Evolutionary conservation across 768 basidiomycete species (phyloP).

Genomic region (Thelephora ganbajun): DNA sequence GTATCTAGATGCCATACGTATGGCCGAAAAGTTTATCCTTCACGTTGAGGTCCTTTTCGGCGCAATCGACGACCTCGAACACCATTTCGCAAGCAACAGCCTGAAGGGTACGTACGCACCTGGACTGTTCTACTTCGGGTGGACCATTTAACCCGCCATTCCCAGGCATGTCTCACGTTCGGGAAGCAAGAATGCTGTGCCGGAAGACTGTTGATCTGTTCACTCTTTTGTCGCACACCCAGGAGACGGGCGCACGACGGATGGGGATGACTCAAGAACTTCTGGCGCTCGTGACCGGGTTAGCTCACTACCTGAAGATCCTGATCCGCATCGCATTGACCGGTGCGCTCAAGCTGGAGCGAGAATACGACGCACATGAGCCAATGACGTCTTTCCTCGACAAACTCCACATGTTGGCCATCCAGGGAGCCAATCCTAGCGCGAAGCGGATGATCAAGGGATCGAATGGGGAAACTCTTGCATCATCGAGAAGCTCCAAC

Average conservation of each 20-base stretch:
- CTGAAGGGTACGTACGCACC: constrained; percentile 61
- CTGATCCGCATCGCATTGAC: constrained; percentile 96
- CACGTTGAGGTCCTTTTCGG: constrained; percentile 98
- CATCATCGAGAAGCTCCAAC: constrained; percentile 33
- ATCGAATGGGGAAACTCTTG: constrained; percentile 47
- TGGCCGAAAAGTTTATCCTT: constrained; percentile 97
- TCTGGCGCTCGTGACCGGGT: constrained; percentile 92
- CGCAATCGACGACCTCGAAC: constrained; percentile 92
- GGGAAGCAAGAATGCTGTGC: constrained; percentile 96
- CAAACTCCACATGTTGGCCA: constrained; percentile 82
- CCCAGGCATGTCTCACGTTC: constrained; percentile 91
- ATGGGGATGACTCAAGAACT: constrained; percentile 98
- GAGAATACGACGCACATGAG: constrained; percentile 70
- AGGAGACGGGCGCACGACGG: constrained; percentile 78
- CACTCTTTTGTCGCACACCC: constrained; percentile 88
- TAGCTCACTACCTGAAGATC: constrained; percentile 99
- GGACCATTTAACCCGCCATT: background rate
- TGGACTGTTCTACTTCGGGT: background rate
- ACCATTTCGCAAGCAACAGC: constrained; percentile 62
- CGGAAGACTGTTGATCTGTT: constrained; percentile 98
- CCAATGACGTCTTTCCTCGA: constrained; percentile 87
- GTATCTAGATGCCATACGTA: constrained; percentile 91
- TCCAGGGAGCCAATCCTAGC: constrained; percentile 69
- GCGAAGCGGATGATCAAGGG: constrained; percentile 64
- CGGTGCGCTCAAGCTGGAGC: constrained; percentile 87